These are phyloP conservation scores for Eimeria tenella DNA, from an alignment of 169 alveolate genomes.

Conservation along the genomic window DNA sequence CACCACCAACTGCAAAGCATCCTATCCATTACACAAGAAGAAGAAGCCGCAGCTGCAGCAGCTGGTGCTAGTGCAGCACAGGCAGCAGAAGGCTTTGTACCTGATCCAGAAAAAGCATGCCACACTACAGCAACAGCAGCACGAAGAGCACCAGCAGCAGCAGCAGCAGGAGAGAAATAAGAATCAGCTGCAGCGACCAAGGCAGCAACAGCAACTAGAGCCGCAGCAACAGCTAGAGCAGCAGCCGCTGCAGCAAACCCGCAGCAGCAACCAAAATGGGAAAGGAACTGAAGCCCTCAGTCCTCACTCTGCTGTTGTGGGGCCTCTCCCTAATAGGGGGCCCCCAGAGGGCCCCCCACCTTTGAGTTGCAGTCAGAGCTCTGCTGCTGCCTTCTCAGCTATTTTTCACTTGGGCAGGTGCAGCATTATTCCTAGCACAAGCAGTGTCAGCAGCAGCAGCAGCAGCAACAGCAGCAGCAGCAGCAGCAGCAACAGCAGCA, in stretches of 20 bases:
- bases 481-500: slow-evolving; percentile 3
- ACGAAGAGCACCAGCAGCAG: neutral
- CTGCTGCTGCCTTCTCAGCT: neutral
- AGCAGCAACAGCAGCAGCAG: slow-evolving; percentile 3
- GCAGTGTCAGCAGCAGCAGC: slow-evolving; percentile 30
- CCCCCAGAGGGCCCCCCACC: neutral
- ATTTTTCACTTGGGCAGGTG: neutral
- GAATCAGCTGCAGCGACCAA: neutral
- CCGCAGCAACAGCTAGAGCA: neutral
- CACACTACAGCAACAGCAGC: neutral
- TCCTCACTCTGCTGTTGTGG: no score
- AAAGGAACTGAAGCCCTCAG: no score
- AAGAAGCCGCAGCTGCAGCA: neutral
- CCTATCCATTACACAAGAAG: neutral
- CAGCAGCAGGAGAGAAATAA: neutral
- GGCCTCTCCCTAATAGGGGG: neutral
- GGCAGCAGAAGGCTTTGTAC: neutral
- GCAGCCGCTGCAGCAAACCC: neutral
- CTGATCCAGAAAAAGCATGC: neutral
- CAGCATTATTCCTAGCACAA: neutral
- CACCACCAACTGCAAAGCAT: neutral
- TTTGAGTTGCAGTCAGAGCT: neutral
- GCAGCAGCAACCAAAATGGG: neutral
- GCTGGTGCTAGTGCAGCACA: neutral
- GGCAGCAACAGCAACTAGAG: neutral